Evolutionary conservation across 2,329 filamentous ascomycete genomes (phyloP).

Genomic region (Pseudogymnoascus sp.): DNA sequence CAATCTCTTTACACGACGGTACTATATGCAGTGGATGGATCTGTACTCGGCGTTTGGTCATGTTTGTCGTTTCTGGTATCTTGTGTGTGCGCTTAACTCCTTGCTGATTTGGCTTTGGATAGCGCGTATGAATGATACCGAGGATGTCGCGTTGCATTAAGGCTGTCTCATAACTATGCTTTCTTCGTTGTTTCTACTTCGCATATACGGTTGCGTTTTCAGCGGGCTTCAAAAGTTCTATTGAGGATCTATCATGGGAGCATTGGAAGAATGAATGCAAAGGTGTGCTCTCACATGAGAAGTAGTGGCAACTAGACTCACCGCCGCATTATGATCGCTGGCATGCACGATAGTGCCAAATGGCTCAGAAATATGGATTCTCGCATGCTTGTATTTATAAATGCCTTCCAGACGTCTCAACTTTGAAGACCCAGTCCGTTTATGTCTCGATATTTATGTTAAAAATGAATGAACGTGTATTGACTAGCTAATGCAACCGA

Average conservation of each 20-base stretch:
- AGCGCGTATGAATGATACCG: constrained; percentile 8
- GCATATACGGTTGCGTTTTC: constrained; percentile 8
- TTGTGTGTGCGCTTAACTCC: constrained; percentile 2
- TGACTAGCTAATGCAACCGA: constrained; percentile 4
- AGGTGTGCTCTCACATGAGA: constrained; percentile 6
- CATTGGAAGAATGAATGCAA: constrained; percentile 4
- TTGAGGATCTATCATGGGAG: constrained; percentile 8
- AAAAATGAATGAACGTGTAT: constrained; percentile 6
- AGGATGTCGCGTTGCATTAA: constrained; percentile 4
- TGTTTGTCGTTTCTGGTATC: constrained; percentile 8
- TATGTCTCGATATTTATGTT: constrained; percentile 3
- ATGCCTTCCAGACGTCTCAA: constrained; percentile 7
- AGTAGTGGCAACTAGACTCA: constrained; percentile 7
- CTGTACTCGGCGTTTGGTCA: constrained; percentile 8
- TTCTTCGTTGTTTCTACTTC: constrained; percentile 9
- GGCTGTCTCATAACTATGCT: constrained; percentile 6
- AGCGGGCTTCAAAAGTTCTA: constrained; percentile 7
- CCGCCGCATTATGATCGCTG: constrained; percentile 8
- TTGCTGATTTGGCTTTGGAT: constrained; percentile 12
- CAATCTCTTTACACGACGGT: constrained; percentile 9
- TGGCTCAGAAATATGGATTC: constrained; percentile 8
- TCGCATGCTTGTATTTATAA: constrained; percentile 10
- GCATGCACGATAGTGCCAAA: constrained; percentile 9
- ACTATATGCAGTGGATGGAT: constrained; percentile 9
- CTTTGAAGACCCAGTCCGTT: constrained; percentile 9